phyloP scores from a whole-genome alignment of 441 rosid species.

The Brassica hybrid region DNA sequence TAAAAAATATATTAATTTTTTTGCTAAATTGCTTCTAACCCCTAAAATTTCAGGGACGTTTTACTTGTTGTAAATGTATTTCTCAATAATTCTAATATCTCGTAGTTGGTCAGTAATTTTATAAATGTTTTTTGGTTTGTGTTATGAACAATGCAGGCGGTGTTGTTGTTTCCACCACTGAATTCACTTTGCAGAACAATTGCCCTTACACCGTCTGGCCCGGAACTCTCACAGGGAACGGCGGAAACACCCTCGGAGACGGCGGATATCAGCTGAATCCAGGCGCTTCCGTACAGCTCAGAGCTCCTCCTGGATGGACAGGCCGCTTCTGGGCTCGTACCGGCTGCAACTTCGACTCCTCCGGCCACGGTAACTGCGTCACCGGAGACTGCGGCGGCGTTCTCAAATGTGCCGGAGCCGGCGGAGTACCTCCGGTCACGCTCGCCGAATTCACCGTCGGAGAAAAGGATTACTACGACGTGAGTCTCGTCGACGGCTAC shows the following conservation, averaged over 20 bases:
- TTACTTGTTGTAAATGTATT: background rate
- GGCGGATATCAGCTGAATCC: slow-evolving; percentile 64
- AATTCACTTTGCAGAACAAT: slow-evolving; percentile 41
- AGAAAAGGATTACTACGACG: background rate
- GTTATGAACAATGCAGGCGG: slow-evolving; percentile 47
- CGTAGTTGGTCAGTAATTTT: background rate
- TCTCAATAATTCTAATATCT: background rate
- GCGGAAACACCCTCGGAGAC: slow-evolving; percentile 55
- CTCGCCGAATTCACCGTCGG: slow-evolving; percentile 21
- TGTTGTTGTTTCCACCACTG: slow-evolving; percentile 53
- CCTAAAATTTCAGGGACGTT: background rate
- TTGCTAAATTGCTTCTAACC: too few relatives aligned
- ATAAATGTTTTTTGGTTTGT: background rate
- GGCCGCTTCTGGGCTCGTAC: background rate
- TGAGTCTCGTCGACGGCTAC: background rate
- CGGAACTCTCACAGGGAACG: slow-evolving; percentile 66
- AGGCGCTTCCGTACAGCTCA: background rate
- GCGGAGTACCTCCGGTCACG: slow-evolving; percentile 68
- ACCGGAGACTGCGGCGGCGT: slow-evolving; percentile 89
- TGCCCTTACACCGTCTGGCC: slow-evolving; percentile 81
- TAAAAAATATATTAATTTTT: too few relatives aligned
- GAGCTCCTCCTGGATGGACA: background rate
- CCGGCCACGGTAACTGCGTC: slow-evolving; percentile 69
- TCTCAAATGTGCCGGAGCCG: slow-evolving; percentile 57
- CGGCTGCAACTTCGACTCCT: slow-evolving; percentile 57